Evolutionary conservation across 176 grass and related monocot genomes (phyloP).

Genomic region (Tillandsia fasciculata): DNA sequence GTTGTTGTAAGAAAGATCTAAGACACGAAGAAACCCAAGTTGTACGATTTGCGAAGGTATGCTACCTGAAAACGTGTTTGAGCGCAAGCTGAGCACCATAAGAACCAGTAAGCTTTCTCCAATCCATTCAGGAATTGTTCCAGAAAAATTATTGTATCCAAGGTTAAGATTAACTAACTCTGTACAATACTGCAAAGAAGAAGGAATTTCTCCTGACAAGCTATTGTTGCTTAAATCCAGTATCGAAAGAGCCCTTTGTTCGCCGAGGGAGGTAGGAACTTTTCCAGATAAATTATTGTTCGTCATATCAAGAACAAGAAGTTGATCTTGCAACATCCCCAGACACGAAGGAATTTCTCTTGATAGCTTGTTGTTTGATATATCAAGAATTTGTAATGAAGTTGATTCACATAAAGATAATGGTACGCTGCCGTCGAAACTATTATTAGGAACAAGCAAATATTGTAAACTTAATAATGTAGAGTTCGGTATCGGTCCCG

Average conservation of each 20-base stretch:
- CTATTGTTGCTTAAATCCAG: slow-evolving; percentile 7
- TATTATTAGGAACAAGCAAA: slow-evolving; percentile 7
- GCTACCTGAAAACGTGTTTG: no score
- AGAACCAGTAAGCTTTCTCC: no score
- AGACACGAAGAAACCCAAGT: no score
- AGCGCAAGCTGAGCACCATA: no score
- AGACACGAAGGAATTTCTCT: background rate
- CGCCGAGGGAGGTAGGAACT: background rate
- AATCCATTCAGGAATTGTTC: no score
- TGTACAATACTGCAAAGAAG: background rate
- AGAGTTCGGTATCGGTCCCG: background rate
- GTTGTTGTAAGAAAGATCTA: no score
- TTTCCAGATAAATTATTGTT: background rate
- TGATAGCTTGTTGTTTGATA: slow-evolving; percentile 18
- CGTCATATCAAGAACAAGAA: background rate
- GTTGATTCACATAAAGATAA: slow-evolving; percentile 5
- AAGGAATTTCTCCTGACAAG: slow-evolving; percentile 4
- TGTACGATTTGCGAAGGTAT: no score
- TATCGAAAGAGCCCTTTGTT: background rate
- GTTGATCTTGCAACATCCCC: background rate
- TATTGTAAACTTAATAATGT: background rate
- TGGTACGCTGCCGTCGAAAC: slow-evolving; percentile 17
- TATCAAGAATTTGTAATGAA: background rate
- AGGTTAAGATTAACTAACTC: slow-evolving; percentile 12
- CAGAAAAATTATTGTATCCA: no score